Base-by-base conservation (phyloP, 768 basidiomycete genomes). In the Auricularia auricula-judae region DNA sequence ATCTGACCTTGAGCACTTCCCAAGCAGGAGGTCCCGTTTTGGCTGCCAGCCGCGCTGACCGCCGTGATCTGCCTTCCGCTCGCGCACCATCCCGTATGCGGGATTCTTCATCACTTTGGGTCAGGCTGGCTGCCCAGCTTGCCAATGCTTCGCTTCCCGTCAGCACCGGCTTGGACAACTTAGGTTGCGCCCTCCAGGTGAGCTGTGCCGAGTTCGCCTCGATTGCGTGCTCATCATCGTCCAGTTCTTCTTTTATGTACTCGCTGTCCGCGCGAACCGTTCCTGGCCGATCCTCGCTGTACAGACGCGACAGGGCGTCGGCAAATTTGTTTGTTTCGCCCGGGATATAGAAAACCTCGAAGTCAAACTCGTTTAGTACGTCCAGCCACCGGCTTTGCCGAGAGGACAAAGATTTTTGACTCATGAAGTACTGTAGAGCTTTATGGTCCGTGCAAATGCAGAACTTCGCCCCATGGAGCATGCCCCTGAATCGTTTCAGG, bases 401-500 rank as follows among this genome's bases (percentile, higher is more conserved):
- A 3, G 12, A 11, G 3, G 62, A 63, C 23, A 62, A 18, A 42
- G 16, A 10, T 29, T 62, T 62, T 29, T 65, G 65, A 18, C 11
- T 34, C 14, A 62, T 3, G 29, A 65, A 51, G 61, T 51, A 34
- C 33, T 65, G 14, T 21, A 65, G 35, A 10, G 65, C 39, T 35
- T 62, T 39, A 29, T 65, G 65, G 43, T 65, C 61, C 33, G 65
- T 36, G 34, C 16, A 62, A n/a, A 65, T 53, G 21, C 44, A 39
- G 61, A 65, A 65, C 10, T 7, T 29, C 0, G 62, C 66, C 0
- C 77, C 79, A 36, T 72, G 73, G 1, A 79, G 54, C 2, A 76
- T 66, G 44, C 75, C 14, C 65, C 68, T 16, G 73, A 72, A 64
- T 67, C 74, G 74, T 44, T 75, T 76, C 62, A 81, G 65, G 0